Evolutionary conservation across 1,139 yeast genomes (phyloP).

Genomic region (Torulaspora pretoriensis): DNA sequence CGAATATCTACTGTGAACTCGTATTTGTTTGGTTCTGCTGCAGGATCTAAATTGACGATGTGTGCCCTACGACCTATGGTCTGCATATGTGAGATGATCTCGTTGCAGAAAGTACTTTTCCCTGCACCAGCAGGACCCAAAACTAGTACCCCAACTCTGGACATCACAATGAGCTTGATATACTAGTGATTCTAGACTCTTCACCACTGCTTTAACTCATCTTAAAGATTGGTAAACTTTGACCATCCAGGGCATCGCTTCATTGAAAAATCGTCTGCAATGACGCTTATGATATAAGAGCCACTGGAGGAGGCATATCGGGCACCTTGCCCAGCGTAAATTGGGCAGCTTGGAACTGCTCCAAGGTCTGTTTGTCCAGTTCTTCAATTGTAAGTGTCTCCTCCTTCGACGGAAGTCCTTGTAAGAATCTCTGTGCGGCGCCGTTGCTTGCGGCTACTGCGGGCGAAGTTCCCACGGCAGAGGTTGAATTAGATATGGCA

Average conservation of each 20-base stretch:
- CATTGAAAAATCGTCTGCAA: slow-evolving; percentile 5
- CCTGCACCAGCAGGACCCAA: slow-evolving; percentile 99
- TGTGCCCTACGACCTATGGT: slow-evolving; percentile 89
- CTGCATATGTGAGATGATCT: slow-evolving; percentile 84
- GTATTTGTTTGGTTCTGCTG: slow-evolving; percentile 89
- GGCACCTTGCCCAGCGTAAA: slow-evolving; percentile 72
- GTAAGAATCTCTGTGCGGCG: slow-evolving; percentile 26
- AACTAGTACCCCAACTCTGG: slow-evolving; percentile 92
- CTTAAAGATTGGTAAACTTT: not conserved
- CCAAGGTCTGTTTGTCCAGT: slow-evolving; percentile 43
- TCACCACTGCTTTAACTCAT: not conserved
- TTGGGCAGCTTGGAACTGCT: slow-evolving; percentile 47
- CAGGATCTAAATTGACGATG: slow-evolving; percentile 93
- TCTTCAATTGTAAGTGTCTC: slow-evolving; percentile 35
- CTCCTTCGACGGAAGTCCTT: slow-evolving; percentile 39
- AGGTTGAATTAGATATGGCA: slow-evolving; percentile 6
- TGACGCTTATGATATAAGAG: slow-evolving; percentile 13
- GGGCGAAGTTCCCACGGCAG: slow-evolving; percentile 4
- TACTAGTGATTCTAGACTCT: not conserved
- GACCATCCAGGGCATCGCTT: slow-evolving; percentile 10
- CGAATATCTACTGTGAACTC: slow-evolving; percentile 92
- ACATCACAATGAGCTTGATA: slow-evolving; percentile 48
- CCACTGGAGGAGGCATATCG: slow-evolving; percentile 68
- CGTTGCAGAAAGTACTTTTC: slow-evolving; percentile 84
- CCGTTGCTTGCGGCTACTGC: not conserved